A percentile compares a stretch with the other conserved stretches of the same genome.
phyloP scores from a whole-genome alignment of 202 grass and related monocot genomes.

The Cymbopogon flexuosus region DNA sequence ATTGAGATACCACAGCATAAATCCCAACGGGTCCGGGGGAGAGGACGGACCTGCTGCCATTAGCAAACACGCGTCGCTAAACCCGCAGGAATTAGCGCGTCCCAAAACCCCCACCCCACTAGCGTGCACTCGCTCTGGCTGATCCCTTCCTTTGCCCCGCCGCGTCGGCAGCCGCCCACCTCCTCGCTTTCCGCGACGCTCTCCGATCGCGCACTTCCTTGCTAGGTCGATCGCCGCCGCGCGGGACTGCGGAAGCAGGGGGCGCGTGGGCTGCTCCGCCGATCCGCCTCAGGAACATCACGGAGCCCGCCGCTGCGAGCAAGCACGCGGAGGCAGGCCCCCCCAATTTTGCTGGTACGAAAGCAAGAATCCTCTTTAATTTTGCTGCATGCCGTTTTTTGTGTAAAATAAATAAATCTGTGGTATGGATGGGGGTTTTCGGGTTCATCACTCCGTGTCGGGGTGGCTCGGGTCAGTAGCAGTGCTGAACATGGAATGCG shows the following conservation, averaged over 20 bases:
- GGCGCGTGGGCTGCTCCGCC: neutral
- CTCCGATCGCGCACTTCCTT: neutral
- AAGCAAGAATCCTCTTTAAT: neutral
- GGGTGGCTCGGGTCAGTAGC: neutral
- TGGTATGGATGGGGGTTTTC: neutral
- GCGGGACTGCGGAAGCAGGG: neutral
- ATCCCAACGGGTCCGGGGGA: too few species aligned
- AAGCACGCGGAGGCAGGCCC: neutral
- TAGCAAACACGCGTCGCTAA: neutral
- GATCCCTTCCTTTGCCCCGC: too few species aligned
- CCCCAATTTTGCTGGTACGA: neutral
- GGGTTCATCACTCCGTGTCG: neutral
- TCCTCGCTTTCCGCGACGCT: neutral
- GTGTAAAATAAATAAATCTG: neutral
- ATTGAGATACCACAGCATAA: too few species aligned
- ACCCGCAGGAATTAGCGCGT: neutral
- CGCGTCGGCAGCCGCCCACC: neutral
- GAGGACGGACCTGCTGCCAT: too few species aligned
- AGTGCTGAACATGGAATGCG: neutral
- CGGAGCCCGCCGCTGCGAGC: neutral
- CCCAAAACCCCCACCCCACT: neutral
- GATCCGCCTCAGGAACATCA: neutral
- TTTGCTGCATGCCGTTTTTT: neutral
- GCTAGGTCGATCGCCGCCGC: neutral
- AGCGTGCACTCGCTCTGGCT: neutral